A percentile compares a stretch with the other conserved stretches of the same genome.
Conservation (phyloP, 257 asterid species). For the Catharanthus roseus region DNA sequence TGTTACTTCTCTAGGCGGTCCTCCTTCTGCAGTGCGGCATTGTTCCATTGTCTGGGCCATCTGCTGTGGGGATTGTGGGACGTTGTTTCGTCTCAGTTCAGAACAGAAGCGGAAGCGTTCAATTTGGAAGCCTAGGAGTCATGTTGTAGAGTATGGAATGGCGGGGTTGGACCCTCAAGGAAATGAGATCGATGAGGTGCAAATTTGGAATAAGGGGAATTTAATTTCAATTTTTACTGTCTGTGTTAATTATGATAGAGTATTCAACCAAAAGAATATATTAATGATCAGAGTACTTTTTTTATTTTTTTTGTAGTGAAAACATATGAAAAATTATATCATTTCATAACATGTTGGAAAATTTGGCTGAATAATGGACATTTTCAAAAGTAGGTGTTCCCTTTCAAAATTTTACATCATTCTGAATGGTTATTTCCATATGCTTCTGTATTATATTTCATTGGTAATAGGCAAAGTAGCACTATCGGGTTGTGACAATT, state of each 20-base stretch:
- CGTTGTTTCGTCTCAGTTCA: conserved; percentile 51
- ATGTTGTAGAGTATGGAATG: conserved; percentile 77
- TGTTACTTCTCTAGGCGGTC: conserved; percentile 91
- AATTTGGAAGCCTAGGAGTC: conserved; percentile 68
- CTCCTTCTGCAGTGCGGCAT: conserved; percentile 95
- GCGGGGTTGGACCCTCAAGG: conserved; percentile 61
- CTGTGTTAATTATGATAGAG: no score
- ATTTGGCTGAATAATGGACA: background rate
- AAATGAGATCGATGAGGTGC: conserved; percentile 81
- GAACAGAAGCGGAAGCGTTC: conserved; percentile 43
- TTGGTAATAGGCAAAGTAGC: background rate
- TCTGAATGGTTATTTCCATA: background rate
- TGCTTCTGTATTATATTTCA: background rate
- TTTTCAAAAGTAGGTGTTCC: background rate
- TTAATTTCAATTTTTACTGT: background rate
- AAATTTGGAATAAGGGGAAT: background rate
- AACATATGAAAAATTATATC: background rate
- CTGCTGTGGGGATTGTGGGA: conserved; percentile 57
- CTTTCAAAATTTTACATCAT: background rate
- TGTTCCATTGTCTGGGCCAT: conserved; percentile 80
- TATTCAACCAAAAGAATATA: no score
- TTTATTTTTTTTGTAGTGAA: background rate
- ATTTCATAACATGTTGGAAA: no score
- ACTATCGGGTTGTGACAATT: background rate
- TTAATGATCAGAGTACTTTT: background rate